Conservation (phyloP, 176 grass and related monocot genomes). For the Aegilops sharonensis region DNA sequence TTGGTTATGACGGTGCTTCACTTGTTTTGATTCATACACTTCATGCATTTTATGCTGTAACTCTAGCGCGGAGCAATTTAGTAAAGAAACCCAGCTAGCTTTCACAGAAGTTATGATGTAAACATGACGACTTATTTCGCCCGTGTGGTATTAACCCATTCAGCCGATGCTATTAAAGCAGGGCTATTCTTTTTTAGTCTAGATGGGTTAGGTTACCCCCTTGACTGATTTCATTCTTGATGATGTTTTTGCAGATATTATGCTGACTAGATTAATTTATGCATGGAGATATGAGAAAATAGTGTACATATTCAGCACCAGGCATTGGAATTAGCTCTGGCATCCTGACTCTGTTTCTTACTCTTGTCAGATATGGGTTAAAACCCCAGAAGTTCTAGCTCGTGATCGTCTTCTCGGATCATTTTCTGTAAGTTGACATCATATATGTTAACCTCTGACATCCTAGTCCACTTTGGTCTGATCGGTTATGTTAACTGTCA, state of each 20-base stretch:
- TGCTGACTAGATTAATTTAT: not conserved
- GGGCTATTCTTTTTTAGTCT: not conserved
- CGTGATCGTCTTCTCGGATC: constrained; percentile 92
- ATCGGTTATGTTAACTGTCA: not conserved
- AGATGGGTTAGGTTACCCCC: not conserved
- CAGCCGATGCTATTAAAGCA: not conserved
- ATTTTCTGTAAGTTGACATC: constrained; percentile 68
- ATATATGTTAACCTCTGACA: not conserved
- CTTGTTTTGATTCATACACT: not conserved
- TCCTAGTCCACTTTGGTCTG: not conserved
- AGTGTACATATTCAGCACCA: not conserved
- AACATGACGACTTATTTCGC: not conserved
- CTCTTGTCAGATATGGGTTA: constrained; percentile 89
- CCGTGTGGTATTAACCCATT: not conserved
- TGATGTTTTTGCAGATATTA: not conserved
- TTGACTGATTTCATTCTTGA: not conserved
- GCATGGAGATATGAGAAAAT: not conserved
- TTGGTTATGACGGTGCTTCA: not conserved
- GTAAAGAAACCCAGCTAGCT: not conserved
- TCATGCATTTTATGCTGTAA: not conserved
- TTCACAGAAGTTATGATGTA: not conserved
- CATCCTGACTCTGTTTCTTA: not conserved
- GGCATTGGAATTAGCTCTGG: not conserved
- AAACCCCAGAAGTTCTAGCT: constrained; percentile 93
- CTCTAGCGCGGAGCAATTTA: not conserved